Conservation (phyloP, 108 stramenopile genomes). For the Fragilariopsis cylindrus region DNA sequence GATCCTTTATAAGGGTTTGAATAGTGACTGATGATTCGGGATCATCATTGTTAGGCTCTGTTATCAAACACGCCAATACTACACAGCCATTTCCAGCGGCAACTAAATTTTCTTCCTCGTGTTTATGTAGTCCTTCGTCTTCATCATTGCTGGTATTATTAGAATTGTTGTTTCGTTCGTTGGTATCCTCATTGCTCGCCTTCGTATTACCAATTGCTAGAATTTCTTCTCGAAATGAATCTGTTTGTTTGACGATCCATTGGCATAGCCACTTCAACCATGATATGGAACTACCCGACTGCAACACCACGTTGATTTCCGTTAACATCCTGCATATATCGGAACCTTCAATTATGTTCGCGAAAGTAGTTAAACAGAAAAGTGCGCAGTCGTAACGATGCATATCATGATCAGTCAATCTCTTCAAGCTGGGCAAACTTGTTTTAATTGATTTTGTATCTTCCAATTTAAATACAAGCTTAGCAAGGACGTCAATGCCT, state of each 20-base stretch:
- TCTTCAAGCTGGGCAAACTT: background rate
- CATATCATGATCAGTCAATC: conserved; percentile 23
- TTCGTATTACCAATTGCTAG: conserved; percentile 48
- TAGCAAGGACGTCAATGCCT: conserved; percentile 24
- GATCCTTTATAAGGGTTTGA: conserved; percentile 46
- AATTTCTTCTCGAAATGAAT: conserved; percentile 56
- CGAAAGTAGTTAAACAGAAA: conserved; percentile 75
- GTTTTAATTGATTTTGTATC: background rate
- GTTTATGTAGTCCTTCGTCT: conserved; percentile 35
- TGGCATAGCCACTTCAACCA: conserved; percentile 65
- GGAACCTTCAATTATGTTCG: conserved; percentile 68
- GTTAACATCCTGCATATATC: conserved; percentile 27
- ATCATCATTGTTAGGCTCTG: conserved; percentile 20
- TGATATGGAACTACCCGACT: conserved; percentile 11
- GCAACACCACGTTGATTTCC: conserved; percentile 14
- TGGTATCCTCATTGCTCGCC: background rate
- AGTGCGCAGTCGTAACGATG: conserved; percentile 59
- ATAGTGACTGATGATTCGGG: conserved; percentile 32
- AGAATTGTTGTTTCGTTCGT: background rate
- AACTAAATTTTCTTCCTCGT: conserved; percentile 73
- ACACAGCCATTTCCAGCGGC: conserved; percentile 84
- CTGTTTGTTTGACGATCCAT: conserved; percentile 67
- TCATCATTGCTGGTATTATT: conserved; percentile 3
- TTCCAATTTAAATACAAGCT: conserved; percentile 27
- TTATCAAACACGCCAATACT: conserved; percentile 73